These are phyloP conservation scores for Populus nigra DNA, from an alignment of 345 rosid species.

Conservation along the genomic window DNA sequence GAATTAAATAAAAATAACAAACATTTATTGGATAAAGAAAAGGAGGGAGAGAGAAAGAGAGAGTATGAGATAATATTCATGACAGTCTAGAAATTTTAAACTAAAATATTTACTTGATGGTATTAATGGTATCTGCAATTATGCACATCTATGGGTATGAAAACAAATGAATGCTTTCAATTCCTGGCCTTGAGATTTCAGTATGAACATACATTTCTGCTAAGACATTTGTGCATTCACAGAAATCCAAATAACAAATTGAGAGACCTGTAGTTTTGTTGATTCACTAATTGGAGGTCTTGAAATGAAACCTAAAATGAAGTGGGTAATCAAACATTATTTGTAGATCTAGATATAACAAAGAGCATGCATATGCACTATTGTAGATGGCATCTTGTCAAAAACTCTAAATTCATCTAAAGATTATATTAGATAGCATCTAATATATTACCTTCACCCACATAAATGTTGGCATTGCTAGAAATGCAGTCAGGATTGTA, in stretches of 20 bases:
- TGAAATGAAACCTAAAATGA: neutral
- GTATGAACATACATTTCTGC: neutral
- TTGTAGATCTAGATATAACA: neutral
- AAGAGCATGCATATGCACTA: neutral
- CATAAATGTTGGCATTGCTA: slow-evolving; percentile 82
- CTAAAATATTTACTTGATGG: neutral
- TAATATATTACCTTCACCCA: slow-evolving; percentile 70
- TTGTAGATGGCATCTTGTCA: neutral
- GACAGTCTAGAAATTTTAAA: neutral
- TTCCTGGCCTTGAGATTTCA: neutral
- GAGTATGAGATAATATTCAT: no score
- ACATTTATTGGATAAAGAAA: neutral
- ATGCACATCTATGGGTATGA: neutral
- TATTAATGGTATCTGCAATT: neutral
- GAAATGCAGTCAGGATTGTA: slow-evolving; percentile 79
- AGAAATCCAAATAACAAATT: neutral
- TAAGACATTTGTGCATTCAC: neutral
- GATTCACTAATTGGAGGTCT: neutral
- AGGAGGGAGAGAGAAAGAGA: neutral
- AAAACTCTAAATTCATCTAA: neutral
- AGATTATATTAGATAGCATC: neutral
- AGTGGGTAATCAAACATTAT: neutral
- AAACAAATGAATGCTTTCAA: neutral
- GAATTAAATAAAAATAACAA: neutral
- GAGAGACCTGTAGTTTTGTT: neutral